phyloP scores from a whole-genome alignment of 352 stramenopile species.

The Phytophthora cactorum region DNA sequence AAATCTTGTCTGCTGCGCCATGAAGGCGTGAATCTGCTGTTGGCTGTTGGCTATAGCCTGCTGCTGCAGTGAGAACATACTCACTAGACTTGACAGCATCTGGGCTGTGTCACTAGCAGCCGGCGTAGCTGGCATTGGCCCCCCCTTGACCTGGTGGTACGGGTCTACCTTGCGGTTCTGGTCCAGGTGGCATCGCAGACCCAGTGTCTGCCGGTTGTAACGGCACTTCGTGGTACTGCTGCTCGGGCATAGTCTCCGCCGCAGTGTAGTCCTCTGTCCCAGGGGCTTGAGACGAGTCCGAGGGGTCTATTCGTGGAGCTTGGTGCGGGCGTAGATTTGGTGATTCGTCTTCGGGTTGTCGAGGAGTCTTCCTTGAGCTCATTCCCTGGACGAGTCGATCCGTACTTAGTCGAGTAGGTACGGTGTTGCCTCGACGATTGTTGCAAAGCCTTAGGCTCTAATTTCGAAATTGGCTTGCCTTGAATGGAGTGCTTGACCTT shows the following conservation, averaged over 20 bases:
- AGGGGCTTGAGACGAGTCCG: neutral
- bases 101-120: neutral
- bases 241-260: neutral
- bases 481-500: conserved; percentile 1
- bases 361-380: conserved; percentile 9
- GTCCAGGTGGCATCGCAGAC: neutral
- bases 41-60: conserved; percentile 8
- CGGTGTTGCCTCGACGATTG: conserved; percentile 10
- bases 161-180: neutral
- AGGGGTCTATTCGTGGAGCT: neutral
- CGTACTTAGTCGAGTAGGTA: conserved; percentile 13
- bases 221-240: neutral
- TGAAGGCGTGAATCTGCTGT: conserved; percentile 8
- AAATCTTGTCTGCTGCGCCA: conserved; percentile 13
- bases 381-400: conserved; percentile 1
- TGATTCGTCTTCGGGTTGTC: conserved; percentile 11
- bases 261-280: neutral
- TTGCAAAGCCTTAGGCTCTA: conserved; percentile 12
- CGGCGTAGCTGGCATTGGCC: neutral
- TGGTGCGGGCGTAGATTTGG: conserved; percentile 6
- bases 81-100: neutral
- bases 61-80: conserved; percentile 8
- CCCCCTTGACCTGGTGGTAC: neutral
- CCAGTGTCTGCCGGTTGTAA: neutral
- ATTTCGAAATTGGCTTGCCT: conserved; percentile 17